Conservation (phyloP, 2,329 filamentous ascomycete genomes). For the Zasmidium cellare region DNA sequence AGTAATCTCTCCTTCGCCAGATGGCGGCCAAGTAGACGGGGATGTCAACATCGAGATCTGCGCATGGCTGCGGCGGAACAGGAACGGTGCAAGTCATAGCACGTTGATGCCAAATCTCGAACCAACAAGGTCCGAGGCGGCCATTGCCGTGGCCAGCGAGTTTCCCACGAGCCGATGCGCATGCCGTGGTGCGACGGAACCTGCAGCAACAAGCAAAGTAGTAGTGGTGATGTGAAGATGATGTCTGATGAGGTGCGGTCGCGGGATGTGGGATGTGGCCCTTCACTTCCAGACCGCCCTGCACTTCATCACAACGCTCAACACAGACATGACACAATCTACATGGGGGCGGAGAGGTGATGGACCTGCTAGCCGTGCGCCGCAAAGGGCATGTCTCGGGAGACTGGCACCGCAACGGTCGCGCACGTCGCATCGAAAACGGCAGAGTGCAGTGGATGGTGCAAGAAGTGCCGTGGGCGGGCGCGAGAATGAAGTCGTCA, state of each 20-base stretch:
- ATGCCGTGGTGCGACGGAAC: background rate
- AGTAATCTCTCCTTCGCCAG: background rate
- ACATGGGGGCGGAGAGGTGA: background rate
- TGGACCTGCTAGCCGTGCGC: background rate
- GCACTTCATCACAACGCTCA: too few species aligned
- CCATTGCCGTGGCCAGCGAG: background rate
- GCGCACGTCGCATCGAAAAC: background rate
- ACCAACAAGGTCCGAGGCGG: background rate
- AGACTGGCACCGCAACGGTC: background rate
- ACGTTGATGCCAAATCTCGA: slow-evolving; percentile 7
- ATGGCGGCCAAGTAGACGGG: slow-evolving; percentile 1
- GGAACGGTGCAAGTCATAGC: slow-evolving; percentile 4
- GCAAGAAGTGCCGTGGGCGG: background rate
- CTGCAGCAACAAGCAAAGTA: background rate
- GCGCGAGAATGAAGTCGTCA: background rate
- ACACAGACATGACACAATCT: background rate
- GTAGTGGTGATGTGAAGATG: background rate
- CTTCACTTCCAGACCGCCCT: too few species aligned
- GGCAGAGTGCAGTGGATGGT: background rate
- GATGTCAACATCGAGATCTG: slow-evolving; percentile 3
- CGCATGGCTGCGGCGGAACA: slow-evolving; percentile 1
- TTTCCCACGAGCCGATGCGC: slow-evolving; percentile 3
- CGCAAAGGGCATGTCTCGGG: background rate
- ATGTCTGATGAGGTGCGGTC: background rate
- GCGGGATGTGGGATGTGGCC: background rate